These are phyloP conservation scores for Trametes coccinea DNA, from an alignment of 768 basidiomycete genomes.

Conservation along the genomic window DNA sequence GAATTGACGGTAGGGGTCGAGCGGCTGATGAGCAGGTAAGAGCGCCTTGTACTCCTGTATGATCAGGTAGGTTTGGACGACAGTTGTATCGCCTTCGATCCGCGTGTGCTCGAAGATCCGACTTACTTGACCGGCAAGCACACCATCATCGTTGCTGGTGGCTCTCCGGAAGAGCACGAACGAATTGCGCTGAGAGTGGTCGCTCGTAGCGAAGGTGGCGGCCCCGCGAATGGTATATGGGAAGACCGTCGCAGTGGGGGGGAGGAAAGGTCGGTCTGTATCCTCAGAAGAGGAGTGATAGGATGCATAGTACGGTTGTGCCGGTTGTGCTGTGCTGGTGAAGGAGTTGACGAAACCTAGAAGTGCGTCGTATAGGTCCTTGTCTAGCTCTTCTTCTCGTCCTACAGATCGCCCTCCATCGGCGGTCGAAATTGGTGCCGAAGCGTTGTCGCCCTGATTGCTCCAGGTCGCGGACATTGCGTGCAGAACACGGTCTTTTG, in stretches of 20 bases:
- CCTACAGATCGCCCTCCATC: no score
- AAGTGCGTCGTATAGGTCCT: not conserved
- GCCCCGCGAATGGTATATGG: not conserved
- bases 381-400: not conserved
- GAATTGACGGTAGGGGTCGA: not conserved
- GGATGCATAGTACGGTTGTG: not conserved
- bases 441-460: no score
- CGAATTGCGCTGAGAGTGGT: not conserved
- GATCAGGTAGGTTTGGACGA: not conserved
- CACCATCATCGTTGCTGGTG: not conserved
- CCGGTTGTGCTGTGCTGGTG: not conserved
- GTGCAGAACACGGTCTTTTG: not conserved
- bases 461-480: no score
- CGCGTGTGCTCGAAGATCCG: not conserved
- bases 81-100: not conserved
- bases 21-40: not conserved
- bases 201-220: not conserved
- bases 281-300: not conserved
- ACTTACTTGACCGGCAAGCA: not conserved
- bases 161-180: not conserved
- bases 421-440: no score
- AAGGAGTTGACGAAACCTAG: not conserved
- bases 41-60: not conserved
- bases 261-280: not conserved
- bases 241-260: not conserved